These are phyloP conservation scores for Thielaviopsis cerberus DNA, from an alignment of 2,329 filamentous ascomycete genomes.

Conservation along the genomic window DNA sequence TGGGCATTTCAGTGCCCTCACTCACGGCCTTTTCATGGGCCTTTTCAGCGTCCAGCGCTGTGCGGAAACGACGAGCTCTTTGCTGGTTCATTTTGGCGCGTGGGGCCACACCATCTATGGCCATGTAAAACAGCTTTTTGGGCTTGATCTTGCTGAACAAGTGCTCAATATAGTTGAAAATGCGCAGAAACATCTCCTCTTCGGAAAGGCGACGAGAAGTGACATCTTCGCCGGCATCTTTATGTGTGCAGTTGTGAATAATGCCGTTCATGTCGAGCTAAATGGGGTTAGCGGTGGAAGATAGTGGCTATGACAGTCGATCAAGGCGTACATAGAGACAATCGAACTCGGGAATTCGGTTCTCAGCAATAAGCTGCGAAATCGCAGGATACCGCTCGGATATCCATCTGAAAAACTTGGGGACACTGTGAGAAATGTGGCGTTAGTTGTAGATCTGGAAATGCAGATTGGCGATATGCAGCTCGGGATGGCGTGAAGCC, in stretches of 20 bases:
- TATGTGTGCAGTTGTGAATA: conserved; percentile 98
- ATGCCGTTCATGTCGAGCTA: conserved; percentile 96
- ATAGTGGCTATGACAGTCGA: not conserved
- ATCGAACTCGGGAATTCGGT: conserved; percentile 97
- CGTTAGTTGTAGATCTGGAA: not conserved
- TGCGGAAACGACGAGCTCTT: conserved; percentile 82
- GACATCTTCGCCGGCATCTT: conserved; percentile 69
- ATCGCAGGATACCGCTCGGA: conserved; percentile 97
- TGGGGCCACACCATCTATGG: conserved; percentile 90
- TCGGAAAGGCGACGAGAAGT: conserved; percentile 87
- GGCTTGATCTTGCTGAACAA: conserved; percentile 97
- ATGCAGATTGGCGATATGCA: not conserved
- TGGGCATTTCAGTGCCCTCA: conserved; percentile 81
- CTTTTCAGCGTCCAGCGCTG: conserved; percentile 73
- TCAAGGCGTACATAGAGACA: conserved; percentile 55
- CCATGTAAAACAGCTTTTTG: conserved; percentile 98
- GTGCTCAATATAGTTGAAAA: conserved; percentile 99
- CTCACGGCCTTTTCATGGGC: conserved; percentile 81
- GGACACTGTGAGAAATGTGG: conserved; percentile 29
- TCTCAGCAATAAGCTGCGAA: conserved; percentile 95
- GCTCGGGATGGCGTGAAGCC: not conserved
- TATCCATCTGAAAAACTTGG: conserved; percentile 97
- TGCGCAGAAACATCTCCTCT: conserved; percentile 98
- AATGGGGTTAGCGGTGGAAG: conserved; percentile 4
- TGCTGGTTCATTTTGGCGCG: conserved; percentile 99